Evolutionary conservation across 495 filamentous ascomycete genomes (phyloP), one percentile per base, ranked within the genome.

Genomic region (Penicillium argentinense): DNA sequence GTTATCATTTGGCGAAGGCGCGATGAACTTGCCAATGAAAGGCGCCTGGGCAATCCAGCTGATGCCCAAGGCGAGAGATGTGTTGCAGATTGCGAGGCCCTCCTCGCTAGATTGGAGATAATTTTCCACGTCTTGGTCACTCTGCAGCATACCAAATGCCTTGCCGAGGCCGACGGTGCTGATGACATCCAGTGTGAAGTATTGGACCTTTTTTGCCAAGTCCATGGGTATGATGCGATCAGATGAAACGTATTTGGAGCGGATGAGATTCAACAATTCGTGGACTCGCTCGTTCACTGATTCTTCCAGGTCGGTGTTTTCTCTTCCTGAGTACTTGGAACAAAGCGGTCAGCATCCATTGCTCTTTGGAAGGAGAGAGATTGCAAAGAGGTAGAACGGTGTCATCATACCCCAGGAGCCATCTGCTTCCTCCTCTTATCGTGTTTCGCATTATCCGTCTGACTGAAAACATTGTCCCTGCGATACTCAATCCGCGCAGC

Each of bases 91-190:
- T 2, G 66, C 57, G 0, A 68, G 52, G 1, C 54, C 43, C 11
- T 67, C 60, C 26, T 73, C 68, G 1, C 59, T 36, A 7, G 64
- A 64, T 36, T 60, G 49, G 25, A 80, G 60, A 45, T 77, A 80
- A 27, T 69, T 69, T 44, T 73, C 67, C 12, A 74, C 55, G 53
- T 85, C 80, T 2, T 47, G 45, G 42, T 83, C 75, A n/a, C 42
- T 49, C 11, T 60, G 50, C 5, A 76, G 39, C 50, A 62, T 66
- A 19, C 73, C 72, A 36, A 74, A 72, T 3, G 66, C 47, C 21
- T 59, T 56, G 1, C 74, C 67, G 24, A 76, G 70, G 12, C 64
- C 69, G n/a, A 77, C 50, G 7, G 64, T 53, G 26, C 60, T 64
- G 34, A 78, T 70, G 6, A 75, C 63, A 41, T 80, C 75, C 4